A percentile compares a stretch with the other conserved stretches of the same genome.
These are phyloP conservation scores for Ligustrum vulgare DNA, from an alignment of 257 asterid species.

Conservation along the genomic window DNA sequence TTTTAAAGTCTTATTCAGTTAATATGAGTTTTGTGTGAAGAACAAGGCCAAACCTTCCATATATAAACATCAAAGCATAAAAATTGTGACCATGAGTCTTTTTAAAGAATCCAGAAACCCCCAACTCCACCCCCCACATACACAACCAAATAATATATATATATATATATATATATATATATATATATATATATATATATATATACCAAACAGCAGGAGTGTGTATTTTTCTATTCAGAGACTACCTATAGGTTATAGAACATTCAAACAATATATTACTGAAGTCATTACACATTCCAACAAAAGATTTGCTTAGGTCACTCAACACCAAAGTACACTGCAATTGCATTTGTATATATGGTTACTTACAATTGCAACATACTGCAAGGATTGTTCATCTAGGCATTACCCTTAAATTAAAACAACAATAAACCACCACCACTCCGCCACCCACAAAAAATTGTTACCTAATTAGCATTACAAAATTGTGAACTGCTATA, in stretches of 20 bases:
- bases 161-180: background rate
- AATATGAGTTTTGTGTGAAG: background rate
- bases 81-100: background rate
- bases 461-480: background rate
- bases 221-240: background rate
- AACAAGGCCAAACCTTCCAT: background rate
- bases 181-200: background rate
- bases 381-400: background rate
- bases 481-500: background rate
- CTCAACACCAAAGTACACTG: background rate
- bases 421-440: background rate
- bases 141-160: background rate
- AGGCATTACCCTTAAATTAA: background rate
- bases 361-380: background rate
- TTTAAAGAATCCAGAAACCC: background rate
- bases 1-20: background rate
- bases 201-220: background rate
- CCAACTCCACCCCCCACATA: background rate
- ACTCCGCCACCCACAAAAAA: background rate
- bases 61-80: background rate
- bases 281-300: background rate
- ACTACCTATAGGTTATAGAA: background rate
- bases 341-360: background rate
- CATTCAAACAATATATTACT: background rate
- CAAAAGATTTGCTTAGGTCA: background rate